phyloP scores from a whole-genome alignment of 1,284 basidiomycete species.

The Volvariella surrecta region DNA sequence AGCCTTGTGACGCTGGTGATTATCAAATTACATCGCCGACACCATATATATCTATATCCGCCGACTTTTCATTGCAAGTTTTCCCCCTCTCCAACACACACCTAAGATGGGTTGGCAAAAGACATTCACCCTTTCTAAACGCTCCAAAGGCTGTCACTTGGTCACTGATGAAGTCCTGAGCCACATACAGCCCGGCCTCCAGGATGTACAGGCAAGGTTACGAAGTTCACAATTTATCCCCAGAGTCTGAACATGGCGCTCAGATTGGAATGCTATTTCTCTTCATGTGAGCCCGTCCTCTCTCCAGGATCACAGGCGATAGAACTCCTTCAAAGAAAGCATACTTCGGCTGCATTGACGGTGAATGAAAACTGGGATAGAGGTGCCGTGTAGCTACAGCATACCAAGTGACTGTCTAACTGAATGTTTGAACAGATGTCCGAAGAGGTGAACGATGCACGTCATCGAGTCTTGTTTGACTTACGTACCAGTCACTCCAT shows the following conservation, averaged over 20 bases:
- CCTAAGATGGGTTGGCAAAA: constrained; percentile 81
- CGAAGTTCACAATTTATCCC: background rate
- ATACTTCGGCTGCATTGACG: constrained; percentile 85
- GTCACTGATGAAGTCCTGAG: constrained; percentile 72
- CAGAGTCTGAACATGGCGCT: background rate
- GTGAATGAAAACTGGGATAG: constrained; percentile 83
- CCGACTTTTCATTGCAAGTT: too few relatives aligned
- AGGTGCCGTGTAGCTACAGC: constrained; percentile 27
- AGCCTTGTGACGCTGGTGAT: too few relatives aligned
- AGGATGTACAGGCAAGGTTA: constrained; percentile 50
- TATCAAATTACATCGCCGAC: too few relatives aligned
- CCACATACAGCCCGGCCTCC: constrained; percentile 70
- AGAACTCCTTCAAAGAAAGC: constrained; percentile 50
- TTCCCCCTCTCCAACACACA: background rate
- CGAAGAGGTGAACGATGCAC: constrained; percentile 33
- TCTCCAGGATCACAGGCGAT: background rate
- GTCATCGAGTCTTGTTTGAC: background rate
- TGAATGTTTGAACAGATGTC: constrained; percentile 35
- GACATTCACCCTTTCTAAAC: constrained; percentile 60
- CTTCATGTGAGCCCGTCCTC: constrained; percentile 49
- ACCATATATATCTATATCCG: too few relatives aligned
- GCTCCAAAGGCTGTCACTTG: constrained; percentile 75
- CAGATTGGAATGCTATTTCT: constrained; percentile 70
- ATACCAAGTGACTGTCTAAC: background rate
- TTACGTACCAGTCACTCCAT: constrained; percentile 2